Conservation (phyloP, 2,329 filamentous ascomycete genomes). For the Hypomyces rosellus region DNA sequence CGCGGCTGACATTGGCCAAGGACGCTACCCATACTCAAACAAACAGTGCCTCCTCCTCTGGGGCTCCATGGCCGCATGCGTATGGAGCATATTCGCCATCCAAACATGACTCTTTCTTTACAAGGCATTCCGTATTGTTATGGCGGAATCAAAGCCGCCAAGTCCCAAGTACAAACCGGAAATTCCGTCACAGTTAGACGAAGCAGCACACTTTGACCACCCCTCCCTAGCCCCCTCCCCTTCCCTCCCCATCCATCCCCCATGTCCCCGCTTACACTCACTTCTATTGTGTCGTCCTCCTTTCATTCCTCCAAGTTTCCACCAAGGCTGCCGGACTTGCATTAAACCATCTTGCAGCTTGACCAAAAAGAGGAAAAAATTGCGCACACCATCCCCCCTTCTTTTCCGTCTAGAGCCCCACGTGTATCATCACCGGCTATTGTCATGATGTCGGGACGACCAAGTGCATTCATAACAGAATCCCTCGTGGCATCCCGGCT, state of each 20-base stretch:
- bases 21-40: too few species aligned
- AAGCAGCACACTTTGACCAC: too few species aligned
- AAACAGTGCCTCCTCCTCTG: too few species aligned
- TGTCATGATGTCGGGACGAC: conserved; percentile 1
- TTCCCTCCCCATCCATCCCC: background rate
- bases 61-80: too few species aligned
- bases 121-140: background rate
- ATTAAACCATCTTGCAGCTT: background rate
- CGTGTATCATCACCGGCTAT: conserved; percentile 5
- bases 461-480: background rate
- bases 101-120: background rate
- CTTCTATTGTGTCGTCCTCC: background rate
- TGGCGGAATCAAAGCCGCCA: background rate
- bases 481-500: conserved; percentile 13
- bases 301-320: background rate
- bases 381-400: conserved; percentile 6
- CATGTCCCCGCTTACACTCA: background rate
- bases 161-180: background rate
- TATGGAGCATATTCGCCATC: too few species aligned
- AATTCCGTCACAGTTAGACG: background rate
- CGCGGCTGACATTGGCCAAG: background rate
- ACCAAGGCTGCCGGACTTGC: background rate
- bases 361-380: conserved; percentile 10
- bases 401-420: conserved; percentile 7
- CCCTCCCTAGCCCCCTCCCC: background rate